Base-by-base conservation (phyloP, 1,284 basidiomycete genomes). In the Schizophyllum commune region DNA sequence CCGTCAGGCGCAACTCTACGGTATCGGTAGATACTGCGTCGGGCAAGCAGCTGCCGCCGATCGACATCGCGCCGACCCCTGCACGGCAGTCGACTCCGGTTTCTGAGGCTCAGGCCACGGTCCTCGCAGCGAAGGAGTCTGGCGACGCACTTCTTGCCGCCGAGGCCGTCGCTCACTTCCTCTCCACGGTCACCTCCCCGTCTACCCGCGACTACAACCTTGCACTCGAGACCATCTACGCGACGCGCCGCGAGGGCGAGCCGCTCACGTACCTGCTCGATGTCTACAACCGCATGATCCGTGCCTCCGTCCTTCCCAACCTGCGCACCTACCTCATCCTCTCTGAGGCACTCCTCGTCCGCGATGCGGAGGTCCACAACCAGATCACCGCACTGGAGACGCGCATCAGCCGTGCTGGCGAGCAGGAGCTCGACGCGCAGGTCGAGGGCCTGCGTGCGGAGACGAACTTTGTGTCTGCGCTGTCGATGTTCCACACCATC, bases 211-310 rank as follows among this genome's bases (percentile, higher is more conserved):
- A 86, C 6, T 94, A 87, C 77, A 94, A 94, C 68, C 71, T 74
- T 20, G 86, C 86, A 13, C 74, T 95, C 54, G 68, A 78, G 4
- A 85, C 84, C 0, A 72, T 94, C 1, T 68, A 79, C 27, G 64
- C 70, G 1, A 75, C 81, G 39, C 82, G 89, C 61, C 60, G 66
- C 20, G 64, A 69, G 13, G 86, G 85, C 15, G 80, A 85, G 65
- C 82, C 85, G 4, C 78, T 92, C 52, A 75, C 78, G 0, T 71
- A 81, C 52, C 75, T 94, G 57, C 74, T 91, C 63, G 83, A 87
- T 61, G 79, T 85, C 4, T 96, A 96, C 77, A 85, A 91, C 67
- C 79, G 86, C 60, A 85, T 96, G 81, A 74, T 94, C 56, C 74
- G 79, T n/a, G 77, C 77, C 54, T 83, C 84, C 21, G 70, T 94